Conservation (phyloP, 129 eudicot species). For the Cynara cardunculus region DNA sequence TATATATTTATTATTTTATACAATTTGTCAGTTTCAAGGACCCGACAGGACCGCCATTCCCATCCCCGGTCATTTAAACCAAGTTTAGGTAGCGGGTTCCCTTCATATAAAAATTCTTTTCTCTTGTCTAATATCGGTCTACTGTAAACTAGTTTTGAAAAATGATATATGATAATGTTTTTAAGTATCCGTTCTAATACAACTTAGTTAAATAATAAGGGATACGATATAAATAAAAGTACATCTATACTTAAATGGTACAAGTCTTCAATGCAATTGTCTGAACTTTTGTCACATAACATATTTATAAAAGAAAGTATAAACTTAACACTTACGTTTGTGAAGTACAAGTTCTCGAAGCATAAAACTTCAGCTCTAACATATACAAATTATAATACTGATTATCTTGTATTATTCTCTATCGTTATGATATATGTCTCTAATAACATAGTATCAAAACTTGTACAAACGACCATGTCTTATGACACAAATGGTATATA, state of each 20-base stretch:
- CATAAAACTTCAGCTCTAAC: neutral
- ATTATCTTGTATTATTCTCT: too few relatives aligned
- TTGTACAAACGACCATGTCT: neutral
- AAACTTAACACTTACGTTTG: neutral
- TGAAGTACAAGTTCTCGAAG: neutral
- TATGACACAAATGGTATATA: neutral
- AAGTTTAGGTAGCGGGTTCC: neutral
- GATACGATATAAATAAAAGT: neutral
- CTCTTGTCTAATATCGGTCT: neutral
- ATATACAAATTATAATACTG: too few relatives aligned
- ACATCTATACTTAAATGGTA: neutral
- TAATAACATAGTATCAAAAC: neutral
- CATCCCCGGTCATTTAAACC: neutral
- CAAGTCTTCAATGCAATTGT: neutral
- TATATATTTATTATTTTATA: neutral
- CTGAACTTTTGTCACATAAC: neutral
- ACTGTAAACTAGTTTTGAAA: neutral
- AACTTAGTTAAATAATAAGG: too few relatives aligned
- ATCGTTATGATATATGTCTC: too few relatives aligned
- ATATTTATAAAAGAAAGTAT: neutral
- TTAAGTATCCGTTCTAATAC: neutral
- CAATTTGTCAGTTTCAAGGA: neutral
- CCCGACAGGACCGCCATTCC: neutral
- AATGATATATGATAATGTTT: neutral
- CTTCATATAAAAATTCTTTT: neutral